phyloP scores from a whole-genome alignment of 2,329 filamentous ascomycete species.

The Aspergillus sp. region DNA sequence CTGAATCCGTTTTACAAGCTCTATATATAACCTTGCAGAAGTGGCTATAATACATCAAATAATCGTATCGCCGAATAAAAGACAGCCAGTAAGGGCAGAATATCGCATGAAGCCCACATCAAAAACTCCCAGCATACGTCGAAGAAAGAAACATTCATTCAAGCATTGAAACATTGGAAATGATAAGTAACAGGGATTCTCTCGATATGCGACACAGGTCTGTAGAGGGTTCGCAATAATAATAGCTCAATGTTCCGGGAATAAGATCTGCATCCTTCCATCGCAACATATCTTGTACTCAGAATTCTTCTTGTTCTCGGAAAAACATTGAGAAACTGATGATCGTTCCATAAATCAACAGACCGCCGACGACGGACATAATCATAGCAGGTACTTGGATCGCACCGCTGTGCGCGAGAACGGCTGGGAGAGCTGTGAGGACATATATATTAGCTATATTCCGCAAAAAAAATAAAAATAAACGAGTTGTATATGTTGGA shows the following conservation, averaged over 20 bases:
- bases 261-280: not conserved
- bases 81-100: conserved; percentile 8
- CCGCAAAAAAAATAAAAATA: not conserved
- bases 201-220: not conserved
- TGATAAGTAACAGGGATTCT: not conserved
- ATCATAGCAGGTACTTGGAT: conserved; percentile 84
- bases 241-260: not conserved
- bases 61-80: conserved; percentile 16
- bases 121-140: conserved; percentile 23
- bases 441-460: not conserved
- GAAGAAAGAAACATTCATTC: conserved; percentile 22
- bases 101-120: conserved; percentile 20
- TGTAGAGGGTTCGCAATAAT: not conserved
- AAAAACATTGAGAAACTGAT: conserved; percentile 99
- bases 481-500: not conserved
- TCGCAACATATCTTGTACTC: conserved; percentile 9
- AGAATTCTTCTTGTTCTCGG: conserved; percentile 96
- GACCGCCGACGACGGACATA: conserved; percentile 90
- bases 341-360: conserved; percentile 96
- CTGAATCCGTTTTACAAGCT: conserved; percentile 4
- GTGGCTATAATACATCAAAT: conserved; percentile 23
- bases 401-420: conserved; percentile 82
- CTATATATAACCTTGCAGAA: conserved; percentile 20
- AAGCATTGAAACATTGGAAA: conserved; percentile 3
- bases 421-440: conserved; percentile 72